These are phyloP conservation scores for Vickermania spadyakhi DNA, from an alignment of 208 protist genomes.

Conservation along the genomic window DNA sequence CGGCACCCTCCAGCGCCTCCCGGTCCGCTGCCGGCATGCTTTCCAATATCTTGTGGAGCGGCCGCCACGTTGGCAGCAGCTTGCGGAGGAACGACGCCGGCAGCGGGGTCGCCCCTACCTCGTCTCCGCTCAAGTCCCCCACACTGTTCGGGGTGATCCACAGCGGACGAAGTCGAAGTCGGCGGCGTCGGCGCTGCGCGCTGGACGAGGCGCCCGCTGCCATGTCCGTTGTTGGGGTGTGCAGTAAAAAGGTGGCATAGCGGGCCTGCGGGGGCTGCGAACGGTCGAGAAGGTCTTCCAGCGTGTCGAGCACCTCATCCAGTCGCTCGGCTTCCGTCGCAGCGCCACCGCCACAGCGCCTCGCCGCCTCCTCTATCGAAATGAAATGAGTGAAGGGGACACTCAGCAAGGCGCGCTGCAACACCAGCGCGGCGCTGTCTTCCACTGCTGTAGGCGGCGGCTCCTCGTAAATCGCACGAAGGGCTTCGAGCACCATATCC, in stretches of 20 bases:
- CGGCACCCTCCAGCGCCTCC: slow-evolving; percentile 2
- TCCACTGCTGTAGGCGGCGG: neutral
- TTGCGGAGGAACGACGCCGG: slow-evolving; percentile 13
- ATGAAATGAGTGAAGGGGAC: neutral
- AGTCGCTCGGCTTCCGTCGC: too few relatives aligned
- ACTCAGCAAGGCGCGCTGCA: neutral
- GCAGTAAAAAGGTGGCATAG: slow-evolving; percentile 25
- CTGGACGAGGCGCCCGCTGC: neutral
- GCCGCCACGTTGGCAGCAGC: slow-evolving; percentile 49
- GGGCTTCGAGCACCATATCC: neutral
- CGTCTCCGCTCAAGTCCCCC: slow-evolving; percentile 34
- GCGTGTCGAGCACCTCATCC: slow-evolving; percentile 3
- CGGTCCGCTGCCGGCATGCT: slow-evolving; percentile 10
- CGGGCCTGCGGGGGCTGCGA: slow-evolving; percentile 33
- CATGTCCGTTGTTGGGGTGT: too few relatives aligned
- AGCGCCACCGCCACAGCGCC: neutral
- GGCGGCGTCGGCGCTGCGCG: neutral
- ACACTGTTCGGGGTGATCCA: slow-evolving; percentile 53
- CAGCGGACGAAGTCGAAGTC: slow-evolving; percentile 59
- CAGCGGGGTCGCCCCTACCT: slow-evolving; percentile 11
- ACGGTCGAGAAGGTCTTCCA: slow-evolving; percentile 5
- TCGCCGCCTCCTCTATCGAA: neutral
- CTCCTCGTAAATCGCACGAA: neutral
- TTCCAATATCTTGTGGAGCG: slow-evolving; percentile 32
- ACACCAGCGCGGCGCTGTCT: neutral